Conservation (phyloP, 352 stramenopile genomes). For the Phytophthora palmivora region DNA sequence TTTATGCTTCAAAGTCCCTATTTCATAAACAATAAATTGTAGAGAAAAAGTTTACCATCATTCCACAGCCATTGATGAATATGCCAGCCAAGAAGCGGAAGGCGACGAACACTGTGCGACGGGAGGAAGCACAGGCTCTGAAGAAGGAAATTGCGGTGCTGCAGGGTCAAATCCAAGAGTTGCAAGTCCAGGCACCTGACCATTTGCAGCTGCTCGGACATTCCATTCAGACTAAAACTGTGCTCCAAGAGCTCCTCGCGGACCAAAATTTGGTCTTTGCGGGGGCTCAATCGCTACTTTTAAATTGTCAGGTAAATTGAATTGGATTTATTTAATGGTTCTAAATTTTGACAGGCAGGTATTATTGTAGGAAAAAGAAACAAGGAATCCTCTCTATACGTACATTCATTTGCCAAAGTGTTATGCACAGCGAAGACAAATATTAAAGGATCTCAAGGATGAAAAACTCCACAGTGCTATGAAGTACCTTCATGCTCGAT, state of each 20-base stretch:
- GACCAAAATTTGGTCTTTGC: slow-evolving; percentile 24
- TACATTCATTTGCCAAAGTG: slow-evolving; percentile 16
- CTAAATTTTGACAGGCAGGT: neutral
- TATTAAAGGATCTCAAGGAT: slow-evolving; percentile 30
- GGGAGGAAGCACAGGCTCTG: slow-evolving; percentile 21
- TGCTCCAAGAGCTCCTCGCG: slow-evolving; percentile 10
- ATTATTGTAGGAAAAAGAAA: slow-evolving; percentile 2
- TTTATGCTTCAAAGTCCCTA: no score
- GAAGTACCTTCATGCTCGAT: neutral
- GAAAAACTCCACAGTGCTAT: slow-evolving; percentile 5
- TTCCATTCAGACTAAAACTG: slow-evolving; percentile 15
- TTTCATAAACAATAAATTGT: no score
- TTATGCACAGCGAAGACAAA: slow-evolving; percentile 24
- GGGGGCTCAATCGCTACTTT: slow-evolving; percentile 18
- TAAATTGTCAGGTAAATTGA: slow-evolving; percentile 24
- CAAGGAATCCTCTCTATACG: slow-evolving; percentile 12
- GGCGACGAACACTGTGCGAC: slow-evolving; percentile 33
- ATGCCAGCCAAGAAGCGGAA: slow-evolving; percentile 37
- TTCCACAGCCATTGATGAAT: slow-evolving; percentile 2
- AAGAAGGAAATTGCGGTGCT: slow-evolving; percentile 17
- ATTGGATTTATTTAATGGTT: no score
- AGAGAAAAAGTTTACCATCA: slow-evolving; percentile 5
- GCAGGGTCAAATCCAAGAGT: slow-evolving; percentile 5
- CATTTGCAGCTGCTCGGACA: slow-evolving; percentile 11
- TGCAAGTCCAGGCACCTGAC: slow-evolving; percentile 13